These are phyloP conservation scores for Gorgonomyces haynaldii DNA, from an alignment of 192 early-diverging fungal genomes.

Conservation along the genomic window DNA sequence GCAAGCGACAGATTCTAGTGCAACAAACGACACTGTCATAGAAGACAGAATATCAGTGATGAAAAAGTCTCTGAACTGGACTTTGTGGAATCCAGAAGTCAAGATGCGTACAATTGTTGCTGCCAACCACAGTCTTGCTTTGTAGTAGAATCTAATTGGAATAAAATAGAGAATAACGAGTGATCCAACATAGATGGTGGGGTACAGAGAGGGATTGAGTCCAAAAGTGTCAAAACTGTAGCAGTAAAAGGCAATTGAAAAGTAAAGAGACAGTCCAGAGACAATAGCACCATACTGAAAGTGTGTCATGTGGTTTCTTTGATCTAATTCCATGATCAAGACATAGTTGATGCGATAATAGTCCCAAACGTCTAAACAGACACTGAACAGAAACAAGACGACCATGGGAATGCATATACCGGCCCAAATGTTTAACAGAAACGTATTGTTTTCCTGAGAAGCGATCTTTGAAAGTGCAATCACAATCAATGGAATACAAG, in stretches of 20 bases:
- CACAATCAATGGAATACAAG: too few species aligned
- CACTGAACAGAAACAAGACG: conserved; percentile 19
- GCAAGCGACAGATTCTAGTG: conserved; percentile 18
- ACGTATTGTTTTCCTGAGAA: conserved; percentile 5
- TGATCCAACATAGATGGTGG: neutral
- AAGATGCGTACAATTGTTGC: conserved; percentile 11
- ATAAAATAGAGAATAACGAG: neutral
- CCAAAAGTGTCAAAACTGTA: neutral
- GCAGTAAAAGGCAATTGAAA: neutral
- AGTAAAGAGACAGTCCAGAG: neutral
- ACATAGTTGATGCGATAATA: conserved; percentile 25
- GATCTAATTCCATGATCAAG: conserved; percentile 31
- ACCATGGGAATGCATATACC: conserved; percentile 30
- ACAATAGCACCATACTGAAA: conserved; percentile 6
- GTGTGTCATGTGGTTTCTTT: conserved; percentile 10
- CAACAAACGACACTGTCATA: conserved; percentile 24
- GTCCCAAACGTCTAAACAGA: conserved; percentile 19
- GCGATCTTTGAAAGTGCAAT: too few species aligned
- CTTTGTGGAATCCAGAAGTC: conserved; percentile 12
- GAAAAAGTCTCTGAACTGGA: conserved; percentile 34
- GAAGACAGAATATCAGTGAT: conserved; percentile 24
- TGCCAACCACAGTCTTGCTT: neutral
- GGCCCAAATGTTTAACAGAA: conserved; percentile 17
- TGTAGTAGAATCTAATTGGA: neutral
- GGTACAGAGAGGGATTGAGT: neutral